A percentile compares a stretch with the other conserved stretches of the same genome.
These are phyloP conservation scores for Verticillium tricorpus DNA, from an alignment of 2,329 filamentous ascomycete species.

Conservation along the genomic window DNA sequence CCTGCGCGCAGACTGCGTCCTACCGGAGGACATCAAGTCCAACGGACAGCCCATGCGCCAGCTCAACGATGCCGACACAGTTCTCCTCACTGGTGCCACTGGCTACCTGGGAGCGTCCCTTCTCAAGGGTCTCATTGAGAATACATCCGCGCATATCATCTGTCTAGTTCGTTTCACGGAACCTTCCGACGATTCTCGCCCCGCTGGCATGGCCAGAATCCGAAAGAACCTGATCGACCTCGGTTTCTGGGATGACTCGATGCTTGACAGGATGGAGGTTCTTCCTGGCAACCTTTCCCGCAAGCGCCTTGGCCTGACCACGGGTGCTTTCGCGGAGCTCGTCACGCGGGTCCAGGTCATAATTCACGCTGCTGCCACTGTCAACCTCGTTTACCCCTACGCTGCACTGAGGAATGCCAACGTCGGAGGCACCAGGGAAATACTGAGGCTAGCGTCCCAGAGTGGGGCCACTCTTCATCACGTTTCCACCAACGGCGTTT, in stretches of 20 bases:
- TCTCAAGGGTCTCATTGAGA: constrained; percentile 63
- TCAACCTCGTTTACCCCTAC: constrained; percentile 79
- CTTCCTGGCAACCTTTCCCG: constrained; percentile 68
- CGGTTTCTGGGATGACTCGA: constrained; percentile 70
- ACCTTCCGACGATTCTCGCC: constrained; percentile 57
- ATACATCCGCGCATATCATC: constrained; percentile 63
- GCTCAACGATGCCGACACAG: constrained; percentile 61
- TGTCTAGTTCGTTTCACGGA: constrained; percentile 72
- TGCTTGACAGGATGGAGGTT: constrained; percentile 74
- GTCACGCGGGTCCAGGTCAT: constrained; percentile 66
- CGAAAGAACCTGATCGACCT: constrained; percentile 74
- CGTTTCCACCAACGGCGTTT: constrained; percentile 74
- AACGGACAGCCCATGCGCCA: constrained; percentile 48
- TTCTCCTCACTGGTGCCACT: constrained; percentile 70
- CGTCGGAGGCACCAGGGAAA: constrained; percentile 72
- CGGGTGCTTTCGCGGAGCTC: constrained; percentile 61
- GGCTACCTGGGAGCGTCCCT: constrained; percentile 75
- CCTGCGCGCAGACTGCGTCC: constrained; percentile 59
- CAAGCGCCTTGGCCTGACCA: constrained; percentile 62
- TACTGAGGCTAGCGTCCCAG: constrained; percentile 64
- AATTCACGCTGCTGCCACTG: constrained; percentile 71
- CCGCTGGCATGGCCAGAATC: constrained; percentile 66
- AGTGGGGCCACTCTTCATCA: constrained; percentile 71
- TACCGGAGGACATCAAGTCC: constrained; percentile 66
- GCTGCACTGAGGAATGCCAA: constrained; percentile 71